These are phyloP conservation scores for Pleurostoma richardsiae DNA, from an alignment of 2,329 filamentous ascomycete species.

Conservation along the genomic window DNA sequence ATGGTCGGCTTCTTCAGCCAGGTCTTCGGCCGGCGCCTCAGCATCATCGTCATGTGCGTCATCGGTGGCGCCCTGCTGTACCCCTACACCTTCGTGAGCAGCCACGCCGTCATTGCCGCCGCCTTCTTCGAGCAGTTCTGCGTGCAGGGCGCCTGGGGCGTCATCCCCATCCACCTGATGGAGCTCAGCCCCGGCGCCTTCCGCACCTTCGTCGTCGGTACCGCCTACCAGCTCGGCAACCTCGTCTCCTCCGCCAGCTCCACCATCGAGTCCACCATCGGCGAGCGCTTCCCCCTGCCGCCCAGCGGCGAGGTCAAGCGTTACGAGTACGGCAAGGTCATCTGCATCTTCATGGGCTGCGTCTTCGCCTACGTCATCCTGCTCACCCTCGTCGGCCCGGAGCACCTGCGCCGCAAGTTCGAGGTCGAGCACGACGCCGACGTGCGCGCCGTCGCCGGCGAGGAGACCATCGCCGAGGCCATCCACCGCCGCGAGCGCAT, in stretches of 20 bases:
- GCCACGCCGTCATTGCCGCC: slow-evolving; percentile 63
- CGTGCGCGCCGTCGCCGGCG: slow-evolving; percentile 38
- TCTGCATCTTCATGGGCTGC: slow-evolving; percentile 87
- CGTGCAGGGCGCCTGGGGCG: slow-evolving; percentile 72
- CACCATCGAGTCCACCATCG: slow-evolving; percentile 72
- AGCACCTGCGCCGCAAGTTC: slow-evolving; percentile 46
- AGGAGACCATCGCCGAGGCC: slow-evolving; percentile 21
- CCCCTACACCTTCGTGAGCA: slow-evolving; percentile 69
- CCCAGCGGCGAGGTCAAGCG: slow-evolving; percentile 43
- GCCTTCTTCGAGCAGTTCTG: slow-evolving; percentile 83
- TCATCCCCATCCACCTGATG: slow-evolving; percentile 75
- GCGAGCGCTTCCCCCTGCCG: slow-evolving; percentile 68
- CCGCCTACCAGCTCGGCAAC: slow-evolving; percentile 73
- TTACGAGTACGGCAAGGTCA: slow-evolving; percentile 77
- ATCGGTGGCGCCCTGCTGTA: slow-evolving; percentile 74
- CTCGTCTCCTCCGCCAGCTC: slow-evolving; percentile 64
- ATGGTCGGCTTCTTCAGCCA: slow-evolving; percentile 63
- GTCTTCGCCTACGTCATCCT: slow-evolving; percentile 63
- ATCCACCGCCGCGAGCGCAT: slow-evolving; percentile 40
- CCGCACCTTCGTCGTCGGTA: slow-evolving; percentile 70
- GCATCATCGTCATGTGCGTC: slow-evolving; percentile 59
- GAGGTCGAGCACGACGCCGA: slow-evolving; percentile 44
- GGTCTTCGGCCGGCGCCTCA: slow-evolving; percentile 63
- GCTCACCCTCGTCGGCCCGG: slow-evolving; percentile 58
- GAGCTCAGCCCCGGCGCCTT: slow-evolving; percentile 69